Evolutionary conservation across 306 rosid genomes (phyloP), one percentile per base, ranked within the genome.

Genomic region (Medicago arabica): DNA sequence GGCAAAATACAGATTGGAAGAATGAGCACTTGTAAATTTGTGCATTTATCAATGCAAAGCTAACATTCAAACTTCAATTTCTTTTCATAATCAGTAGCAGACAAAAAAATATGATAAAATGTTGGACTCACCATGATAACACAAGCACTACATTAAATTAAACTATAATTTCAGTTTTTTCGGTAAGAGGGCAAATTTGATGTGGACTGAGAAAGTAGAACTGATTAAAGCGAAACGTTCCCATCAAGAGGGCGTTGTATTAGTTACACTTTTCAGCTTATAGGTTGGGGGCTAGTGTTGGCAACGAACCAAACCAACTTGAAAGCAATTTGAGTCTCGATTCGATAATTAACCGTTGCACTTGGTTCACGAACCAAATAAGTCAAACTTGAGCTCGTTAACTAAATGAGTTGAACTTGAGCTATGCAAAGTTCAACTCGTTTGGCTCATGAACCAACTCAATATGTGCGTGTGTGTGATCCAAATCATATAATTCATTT

Each of bases 51-150:
- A 60, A 78, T 40, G 46, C 46, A 21, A 53, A 61, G 50, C 57
- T 55, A 57, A 55, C 67, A 75, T 15, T 34, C 6, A 34, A 34
- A 34, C 38, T 38, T 8, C 21, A 2, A 76, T n/a, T 66, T 62
- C 50, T 64, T 18, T 36, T 47, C 13, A 40, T 15, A 67, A 51
- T 13, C 50, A 19, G 44, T 31, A 13, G 31, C 50, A 58, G 63
- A 10, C 46, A 68, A 59, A 31, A 12, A 49, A 28, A 40, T 2
- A 21, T 51, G 18, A 9, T 2, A 15, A 60, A 60, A 51, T 7
- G 64, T 50, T 50, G 41, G 10, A 50, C 55, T 38, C 54, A 63
- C 72, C 67, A 69, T 13, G 69, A 36, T 12, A 34, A 23, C 41
- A 62, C 49, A 62, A 34, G 38, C 38, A 34, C 0, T 34, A 6